phyloP scores from a whole-genome alignment of 805 yeast genomes.

The Cyberlindnera xylosilytica region DNA sequence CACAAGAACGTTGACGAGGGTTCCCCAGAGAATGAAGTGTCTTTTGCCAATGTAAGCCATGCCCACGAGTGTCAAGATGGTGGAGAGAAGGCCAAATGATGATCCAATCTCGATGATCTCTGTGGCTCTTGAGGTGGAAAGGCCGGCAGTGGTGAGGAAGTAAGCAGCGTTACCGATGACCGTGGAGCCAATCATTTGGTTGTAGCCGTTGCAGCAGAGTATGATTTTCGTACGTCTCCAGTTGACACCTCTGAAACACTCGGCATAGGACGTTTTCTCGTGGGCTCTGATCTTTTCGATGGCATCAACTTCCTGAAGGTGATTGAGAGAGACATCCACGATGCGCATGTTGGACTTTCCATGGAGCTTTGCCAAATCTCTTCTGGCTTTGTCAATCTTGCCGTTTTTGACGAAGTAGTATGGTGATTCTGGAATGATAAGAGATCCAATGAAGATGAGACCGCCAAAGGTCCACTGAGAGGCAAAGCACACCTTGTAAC shows the following conservation, averaged over 20 bases:
- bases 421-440: slow-evolving; percentile 1
- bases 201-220: neutral
- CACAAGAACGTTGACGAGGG: neutral
- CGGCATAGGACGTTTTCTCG: neutral
- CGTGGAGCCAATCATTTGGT: neutral
- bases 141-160: neutral
- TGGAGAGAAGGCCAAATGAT: neutral
- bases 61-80: neutral
- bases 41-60: neutral
- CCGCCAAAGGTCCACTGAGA: slow-evolving; percentile 2
- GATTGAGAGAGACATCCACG: neutral
- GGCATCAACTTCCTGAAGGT: neutral
- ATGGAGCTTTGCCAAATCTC: neutral
- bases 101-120: neutral
- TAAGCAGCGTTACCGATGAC: neutral
- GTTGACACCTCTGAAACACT: neutral
- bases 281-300: neutral
- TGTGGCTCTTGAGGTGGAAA: neutral
- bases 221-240: neutral
- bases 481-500: slow-evolving; percentile 2
- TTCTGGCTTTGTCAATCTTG: neutral
- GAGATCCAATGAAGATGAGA: neutral
- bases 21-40: neutral
- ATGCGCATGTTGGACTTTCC: neutral
- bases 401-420: neutral